Conservation (phyloP, 2,329 filamentous ascomycete genomes). For the Orbilia quercus region DNA sequence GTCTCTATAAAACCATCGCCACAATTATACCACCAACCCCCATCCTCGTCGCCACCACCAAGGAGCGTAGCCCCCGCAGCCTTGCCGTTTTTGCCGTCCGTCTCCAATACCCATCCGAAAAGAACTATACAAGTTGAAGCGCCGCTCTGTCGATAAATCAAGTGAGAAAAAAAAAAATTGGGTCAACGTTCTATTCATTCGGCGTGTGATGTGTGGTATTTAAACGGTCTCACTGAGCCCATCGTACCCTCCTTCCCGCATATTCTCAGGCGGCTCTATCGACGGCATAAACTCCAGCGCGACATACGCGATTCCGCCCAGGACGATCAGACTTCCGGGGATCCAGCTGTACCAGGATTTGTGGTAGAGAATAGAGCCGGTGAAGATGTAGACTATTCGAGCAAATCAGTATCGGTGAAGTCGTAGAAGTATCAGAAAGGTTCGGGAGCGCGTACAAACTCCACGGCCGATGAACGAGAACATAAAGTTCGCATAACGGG, state of each 20-base stretch:
- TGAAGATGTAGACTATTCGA: constrained; percentile 87
- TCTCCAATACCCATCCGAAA: background rate
- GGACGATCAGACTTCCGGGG: constrained; percentile 79
- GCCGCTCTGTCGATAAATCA: constrained; percentile 18
- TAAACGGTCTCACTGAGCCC: constrained; percentile 63
- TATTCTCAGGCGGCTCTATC: constrained; percentile 82
- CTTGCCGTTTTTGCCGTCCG: background rate
- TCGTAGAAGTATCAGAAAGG: constrained; percentile 13
- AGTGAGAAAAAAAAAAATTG: constrained; percentile 2
- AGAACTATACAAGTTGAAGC: constrained; percentile 19
- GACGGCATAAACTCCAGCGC: constrained; percentile 80
- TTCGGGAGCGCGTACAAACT: constrained; percentile 75
- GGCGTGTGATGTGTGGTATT: background rate
- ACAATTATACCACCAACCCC: background rate
- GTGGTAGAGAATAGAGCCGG: constrained; percentile 85
- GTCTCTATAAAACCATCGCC: background rate
- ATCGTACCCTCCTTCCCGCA: constrained; percentile 81
- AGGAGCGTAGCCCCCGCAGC: background rate
- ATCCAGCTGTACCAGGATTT: constrained; percentile 75
- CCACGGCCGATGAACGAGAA: constrained; percentile 97
- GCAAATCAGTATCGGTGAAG: background rate
- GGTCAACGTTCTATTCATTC: constrained; percentile 3
- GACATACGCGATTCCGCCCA: constrained; percentile 81
- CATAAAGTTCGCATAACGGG: constrained; percentile 95
- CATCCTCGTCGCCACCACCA: background rate